These are phyloP conservation scores for Rutidosis leptorrhynchoides DNA, from an alignment of 129 eudicot species.

Conservation along the genomic window DNA sequence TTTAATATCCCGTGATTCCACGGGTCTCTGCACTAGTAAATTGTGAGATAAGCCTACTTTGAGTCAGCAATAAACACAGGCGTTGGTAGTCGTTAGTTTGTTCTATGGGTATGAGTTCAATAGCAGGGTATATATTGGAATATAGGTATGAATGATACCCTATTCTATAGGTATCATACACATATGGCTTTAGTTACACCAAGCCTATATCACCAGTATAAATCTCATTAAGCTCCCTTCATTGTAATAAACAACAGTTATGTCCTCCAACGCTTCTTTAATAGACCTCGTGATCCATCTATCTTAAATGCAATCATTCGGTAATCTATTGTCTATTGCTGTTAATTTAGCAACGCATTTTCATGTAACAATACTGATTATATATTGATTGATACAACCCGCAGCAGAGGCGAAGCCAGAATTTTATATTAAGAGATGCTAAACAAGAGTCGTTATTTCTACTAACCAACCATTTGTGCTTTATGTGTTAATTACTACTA, in stretches of 20 bases:
- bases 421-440: too few species aligned
- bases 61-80: neutral
- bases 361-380: conserved; percentile 34
- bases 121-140: neutral
- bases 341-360: conserved; percentile 50
- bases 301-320: too few species aligned
- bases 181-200: conserved; percentile 39
- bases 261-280: conserved; percentile 45
- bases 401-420: too few species aligned
- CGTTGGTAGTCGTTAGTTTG: neutral
- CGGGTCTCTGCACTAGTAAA: too few species aligned
- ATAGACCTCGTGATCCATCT: too few species aligned
- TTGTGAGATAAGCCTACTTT: neutral
- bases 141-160: too few species aligned
- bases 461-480: too few species aligned
- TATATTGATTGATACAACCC: conserved; percentile 43
- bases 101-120: neutral
- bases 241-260: conserved; percentile 44
- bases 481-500: too few species aligned
- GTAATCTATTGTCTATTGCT: conserved; percentile 24
- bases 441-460: too few species aligned
- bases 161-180: neutral
- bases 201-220: conserved; percentile 44
- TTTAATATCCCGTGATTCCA: too few species aligned
- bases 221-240: conserved; percentile 49